Evolutionary conservation across 768 basidiomycete species (phyloP), one percentile per base, ranked within the genome.

Genomic region (Auricularia auricula-judae): DNA sequence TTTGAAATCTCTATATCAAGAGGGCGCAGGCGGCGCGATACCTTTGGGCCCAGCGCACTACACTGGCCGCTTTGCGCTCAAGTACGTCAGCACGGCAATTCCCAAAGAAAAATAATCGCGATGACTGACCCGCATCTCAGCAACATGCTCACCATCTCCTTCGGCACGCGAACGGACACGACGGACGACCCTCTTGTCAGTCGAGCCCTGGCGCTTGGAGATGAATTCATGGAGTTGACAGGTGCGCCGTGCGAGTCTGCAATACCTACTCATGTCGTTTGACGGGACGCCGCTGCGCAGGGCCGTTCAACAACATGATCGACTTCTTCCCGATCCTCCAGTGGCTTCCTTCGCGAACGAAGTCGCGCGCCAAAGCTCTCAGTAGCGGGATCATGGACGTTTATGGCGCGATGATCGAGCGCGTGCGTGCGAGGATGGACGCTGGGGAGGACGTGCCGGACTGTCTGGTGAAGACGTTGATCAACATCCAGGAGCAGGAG

Each of bases 301-400:
- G 39, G 7, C 39, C 39, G 8, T 42, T 42, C 39, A 42, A 10
- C 1, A 82, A 82, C 65, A 61, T 76, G 12, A 74, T 76, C 36
- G 81, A 82, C 67, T 82, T 81, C 62, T 63, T 82, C 3, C 74
- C 75, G 12, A 64, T 76, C 10, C 76, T 81, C 21, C 81, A 80
- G 51, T 69, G 70, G 53, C 60, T 81, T 0, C 80, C 79, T 1
- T 77, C 72, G 36, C 65, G 66, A 23, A 76, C 77, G 73, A 73
- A 69, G 3, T 67, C 71, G 0, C 76, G 81, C 10, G 80, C 72
- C 3, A 71, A 70, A 47, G 75, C 73, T 35, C 76, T 82, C 3
- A 78, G 80, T 62, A 58, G 70, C 8, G 75, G 71, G 62, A 68
- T 79, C 12, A 69, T 79, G n/a, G 73, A 74, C 3, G 73, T 74